Evolutionary conservation across 2,329 filamentous ascomycete genomes (phyloP), one percentile per base, ranked within the genome.

Genomic region (Chrysoporthe cubensis): DNA sequence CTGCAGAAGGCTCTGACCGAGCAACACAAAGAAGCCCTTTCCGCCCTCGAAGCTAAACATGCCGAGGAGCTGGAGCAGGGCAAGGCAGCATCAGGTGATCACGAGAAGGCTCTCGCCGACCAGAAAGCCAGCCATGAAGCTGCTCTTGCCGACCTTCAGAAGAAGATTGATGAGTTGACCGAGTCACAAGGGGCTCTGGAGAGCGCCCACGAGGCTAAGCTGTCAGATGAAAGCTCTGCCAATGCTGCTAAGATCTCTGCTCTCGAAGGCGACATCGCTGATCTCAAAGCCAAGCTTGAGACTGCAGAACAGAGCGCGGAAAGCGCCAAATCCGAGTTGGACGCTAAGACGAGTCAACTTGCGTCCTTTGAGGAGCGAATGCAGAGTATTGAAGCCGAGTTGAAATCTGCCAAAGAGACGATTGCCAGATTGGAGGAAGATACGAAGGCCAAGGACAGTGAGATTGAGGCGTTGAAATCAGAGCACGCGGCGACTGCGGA

Each of bases 31-130:
- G 76, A 81, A 54, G 78, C 82, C 21, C 73, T 88, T 14, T 78
- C 82, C 54, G 81, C 82, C 4, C 76, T 89, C 58, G 83, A 88
- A 74, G 77, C 80, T n/a, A 83, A 85, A 70, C 84, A 89, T 71
- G 79, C 82, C 43, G 80, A 81, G 58, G 82, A 85, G 69, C 76
- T 88, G 40, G 80, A 81, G 7, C 80, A 83, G 72, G 82, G 80
- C 66, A 79, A 82, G 71, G 73, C 80, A 0, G 78, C 83, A 61
- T 78, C 79, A 9, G 78, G 79, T 14, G 82, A 81, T 1, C 82
- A 86, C 42, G 82, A 87, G 68, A 78, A 83, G 66, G 79, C 82
- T 26, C 74, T 88, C 40, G 76, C 80, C 11, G 84, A 86, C 11
- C 78, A 88, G 59, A 85, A 83, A 73, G 72, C 80, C 4, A 77